Evolutionary conservation across 805 yeast species (phyloP).

Genomic region (Ogataea haglerorum): DNA sequence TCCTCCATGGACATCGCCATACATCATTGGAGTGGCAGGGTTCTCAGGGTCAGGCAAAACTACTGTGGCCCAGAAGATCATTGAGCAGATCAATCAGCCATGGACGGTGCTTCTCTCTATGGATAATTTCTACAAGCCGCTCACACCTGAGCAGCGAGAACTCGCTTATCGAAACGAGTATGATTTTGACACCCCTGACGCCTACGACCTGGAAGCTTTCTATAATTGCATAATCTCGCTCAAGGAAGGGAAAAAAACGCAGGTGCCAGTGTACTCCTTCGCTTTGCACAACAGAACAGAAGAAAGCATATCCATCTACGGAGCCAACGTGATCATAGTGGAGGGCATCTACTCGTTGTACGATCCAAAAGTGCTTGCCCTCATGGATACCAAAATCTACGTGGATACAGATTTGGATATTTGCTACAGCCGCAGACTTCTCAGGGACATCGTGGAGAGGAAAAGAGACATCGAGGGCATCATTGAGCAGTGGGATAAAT

Average conservation of each 20-base stretch:
- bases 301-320: slow-evolving; percentile 74
- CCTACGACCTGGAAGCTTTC: slow-evolving; percentile 74
- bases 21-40: slow-evolving; percentile 85
- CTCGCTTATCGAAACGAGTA: slow-evolving; percentile 65
- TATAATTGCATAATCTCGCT: slow-evolving; percentile 59
- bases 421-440: slow-evolving; percentile 83
- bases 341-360: slow-evolving; percentile 89
- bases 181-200: slow-evolving; percentile 87
- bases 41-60: slow-evolving; percentile 92
- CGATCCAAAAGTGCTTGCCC: slow-evolving; percentile 60
- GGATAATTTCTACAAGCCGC: slow-evolving; percentile 86
- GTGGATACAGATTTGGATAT: slow-evolving; percentile 94
- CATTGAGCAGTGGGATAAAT: slow-evolving; percentile 82
- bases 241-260: slow-evolving; percentile 65
- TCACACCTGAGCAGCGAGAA: slow-evolving; percentile 56
- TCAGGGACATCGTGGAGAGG: slow-evolving; percentile 80
- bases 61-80: slow-evolving; percentile 79
- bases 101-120: slow-evolving; percentile 90
- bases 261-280: slow-evolving; percentile 72
- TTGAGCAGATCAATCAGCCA: slow-evolving; percentile 76
- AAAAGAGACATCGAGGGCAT: slow-evolving; percentile 84
- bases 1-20: slow-evolving; percentile 90
- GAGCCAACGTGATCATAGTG: slow-evolving; percentile 87
- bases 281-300: slow-evolving; percentile 56
- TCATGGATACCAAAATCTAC: slow-evolving; percentile 84